These are phyloP conservation scores for Tothia fuscella DNA, from an alignment of 2,329 filamentous ascomycete species.

Conservation along the genomic window DNA sequence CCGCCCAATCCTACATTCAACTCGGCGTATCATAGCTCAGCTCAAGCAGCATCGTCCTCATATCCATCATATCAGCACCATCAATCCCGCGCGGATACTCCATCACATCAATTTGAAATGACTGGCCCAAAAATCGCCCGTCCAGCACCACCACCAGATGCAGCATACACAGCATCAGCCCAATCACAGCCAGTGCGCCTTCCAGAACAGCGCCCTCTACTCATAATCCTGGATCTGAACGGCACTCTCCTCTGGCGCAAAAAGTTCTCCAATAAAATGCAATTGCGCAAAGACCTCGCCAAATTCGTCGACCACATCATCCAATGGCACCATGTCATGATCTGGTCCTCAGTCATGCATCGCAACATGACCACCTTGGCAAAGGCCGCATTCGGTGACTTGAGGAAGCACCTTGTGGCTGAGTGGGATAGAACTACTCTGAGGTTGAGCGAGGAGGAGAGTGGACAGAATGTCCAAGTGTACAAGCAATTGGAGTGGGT, in stretches of 20 bases:
- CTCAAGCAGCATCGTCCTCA: too few species aligned
- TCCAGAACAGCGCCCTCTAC: too few species aligned
- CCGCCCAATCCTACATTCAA: too few species aligned
- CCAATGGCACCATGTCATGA: conserved; percentile 5
- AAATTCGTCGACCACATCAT: conserved; percentile 3
- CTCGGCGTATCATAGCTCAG: too few species aligned
- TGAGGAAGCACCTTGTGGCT: background rate
- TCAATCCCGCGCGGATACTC: too few species aligned
- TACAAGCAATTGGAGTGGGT: conserved; percentile 6
- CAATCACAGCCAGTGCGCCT: too few species aligned
- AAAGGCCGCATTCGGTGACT: background rate
- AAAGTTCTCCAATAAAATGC: background rate
- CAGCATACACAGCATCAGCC: too few species aligned
- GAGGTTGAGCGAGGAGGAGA: background rate
- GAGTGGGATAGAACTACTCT: background rate
- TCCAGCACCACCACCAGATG: too few species aligned
- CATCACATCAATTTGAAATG: too few species aligned
- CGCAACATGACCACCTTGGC: background rate
- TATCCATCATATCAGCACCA: too few species aligned
- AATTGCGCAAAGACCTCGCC: background rate
- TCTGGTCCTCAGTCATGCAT: conserved; percentile 3
- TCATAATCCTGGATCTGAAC: conserved; percentile 9
- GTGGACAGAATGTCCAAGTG: conserved; percentile 1
- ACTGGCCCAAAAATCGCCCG: too few species aligned
- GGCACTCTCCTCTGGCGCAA: conserved; percentile 5